Percentiles rank a stretch among this genome's conserved stretches.
phyloP scores from a whole-genome alignment of 257 asterid species.

The Solanum phureja region DNA sequence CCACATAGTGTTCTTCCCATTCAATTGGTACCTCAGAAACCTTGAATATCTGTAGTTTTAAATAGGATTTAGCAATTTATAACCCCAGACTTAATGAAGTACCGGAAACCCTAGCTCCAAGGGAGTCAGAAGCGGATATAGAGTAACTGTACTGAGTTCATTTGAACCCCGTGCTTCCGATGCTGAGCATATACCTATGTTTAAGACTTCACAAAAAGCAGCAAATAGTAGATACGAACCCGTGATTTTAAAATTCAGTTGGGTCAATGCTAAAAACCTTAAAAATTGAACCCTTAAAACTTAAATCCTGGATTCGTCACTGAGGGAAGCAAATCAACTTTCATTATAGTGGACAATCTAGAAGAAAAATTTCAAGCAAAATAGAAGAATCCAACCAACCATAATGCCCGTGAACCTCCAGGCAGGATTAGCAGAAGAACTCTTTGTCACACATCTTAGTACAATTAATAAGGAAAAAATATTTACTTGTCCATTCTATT shows the following conservation, averaged over 20 bases:
- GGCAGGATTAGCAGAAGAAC: not conserved
- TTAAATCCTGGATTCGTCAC: not conserved
- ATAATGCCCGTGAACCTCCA: not conserved
- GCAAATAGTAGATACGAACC: not conserved
- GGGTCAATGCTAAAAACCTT: not conserved
- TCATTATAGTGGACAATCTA: not conserved
- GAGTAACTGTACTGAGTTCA: not conserved
- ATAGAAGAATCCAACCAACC: not conserved
- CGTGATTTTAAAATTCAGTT: not conserved
- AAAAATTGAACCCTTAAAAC: not conserved
- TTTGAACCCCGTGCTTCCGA: not conserved
- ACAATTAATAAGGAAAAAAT: not conserved
- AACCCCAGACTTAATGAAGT: not conserved
- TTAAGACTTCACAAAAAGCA: not conserved
- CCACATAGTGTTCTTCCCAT: conserved; percentile 95
- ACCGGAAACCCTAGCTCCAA: not conserved
- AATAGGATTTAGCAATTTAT: not conserved
- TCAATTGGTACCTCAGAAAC: conserved; percentile 87
- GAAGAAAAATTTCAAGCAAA: not conserved
- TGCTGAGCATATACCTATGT: not conserved
- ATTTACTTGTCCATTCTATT: not conserved
- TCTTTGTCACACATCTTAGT: not conserved
- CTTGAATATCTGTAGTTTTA: conserved; percentile 43
- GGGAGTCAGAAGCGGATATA: not conserved
- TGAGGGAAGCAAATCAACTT: not conserved